Conservation (phyloP, 805 yeast species). For the Candida odintsovae region DNA sequence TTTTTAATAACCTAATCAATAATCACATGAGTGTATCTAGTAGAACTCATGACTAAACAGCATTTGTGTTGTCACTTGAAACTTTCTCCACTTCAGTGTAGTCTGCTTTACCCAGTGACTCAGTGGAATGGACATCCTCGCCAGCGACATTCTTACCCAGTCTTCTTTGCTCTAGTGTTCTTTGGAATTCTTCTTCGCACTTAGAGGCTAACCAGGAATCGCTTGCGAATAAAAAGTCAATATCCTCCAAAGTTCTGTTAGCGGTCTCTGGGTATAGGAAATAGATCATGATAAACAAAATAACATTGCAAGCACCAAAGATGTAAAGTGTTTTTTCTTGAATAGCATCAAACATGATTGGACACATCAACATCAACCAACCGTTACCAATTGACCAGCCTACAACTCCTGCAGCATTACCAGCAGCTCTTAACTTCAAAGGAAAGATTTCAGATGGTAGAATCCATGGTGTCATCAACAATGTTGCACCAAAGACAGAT, state of each 20-base stretch:
- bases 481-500: slow-evolving; percentile 1
- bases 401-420: slow-evolving; percentile 2
- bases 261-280: slow-evolving; percentile 2
- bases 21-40: too few relatives aligned
- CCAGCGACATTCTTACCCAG: not conserved
- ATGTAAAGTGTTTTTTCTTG: slow-evolving; percentile 1
- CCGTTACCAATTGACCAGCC: slow-evolving; percentile 3
- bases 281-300: not conserved
- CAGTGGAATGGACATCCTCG: not conserved
- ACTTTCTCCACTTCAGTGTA: not conserved
- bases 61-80: not conserved
- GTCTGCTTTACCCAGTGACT: not conserved
- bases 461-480: slow-evolving; percentile 2
- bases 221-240: slow-evolving; percentile 1
- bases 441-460: slow-evolving; percentile 2
- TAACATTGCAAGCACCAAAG: slow-evolving; percentile 1
- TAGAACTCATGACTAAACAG: too few relatives aligned
- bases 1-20: too few relatives aligned
- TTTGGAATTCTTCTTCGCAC: not conserved
- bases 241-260: slow-evolving; percentile 1
- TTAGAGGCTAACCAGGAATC: not conserved
- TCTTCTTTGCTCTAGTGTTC: not conserved
- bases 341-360: slow-evolving; percentile 3
- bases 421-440: slow-evolving; percentile 2
- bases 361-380: slow-evolving; percentile 2